Percentiles rank a stretch among this genome's conserved stretches.
Conservation (phyloP, 2,329 filamentous ascomycete species). For the Xylaria sp. region DNA sequence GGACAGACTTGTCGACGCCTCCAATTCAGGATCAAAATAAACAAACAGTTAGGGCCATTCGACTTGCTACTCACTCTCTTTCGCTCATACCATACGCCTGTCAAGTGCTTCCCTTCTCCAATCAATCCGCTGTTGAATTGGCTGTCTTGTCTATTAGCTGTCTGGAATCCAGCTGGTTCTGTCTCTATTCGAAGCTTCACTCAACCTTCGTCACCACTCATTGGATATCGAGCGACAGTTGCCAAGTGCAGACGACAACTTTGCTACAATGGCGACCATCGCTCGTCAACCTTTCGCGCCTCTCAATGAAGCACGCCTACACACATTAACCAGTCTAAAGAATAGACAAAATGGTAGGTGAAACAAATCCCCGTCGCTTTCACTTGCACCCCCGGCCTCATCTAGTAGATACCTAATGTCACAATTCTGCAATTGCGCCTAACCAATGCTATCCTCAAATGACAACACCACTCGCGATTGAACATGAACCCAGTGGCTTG, state of each 20-base stretch:
- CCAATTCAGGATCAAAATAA: constrained; percentile 43
- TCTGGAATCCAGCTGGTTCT: constrained; percentile 32
- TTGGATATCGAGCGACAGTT: constrained; percentile 31
- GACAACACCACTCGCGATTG: not conserved
- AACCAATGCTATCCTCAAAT: not conserved
- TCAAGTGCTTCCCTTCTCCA: constrained; percentile 31
- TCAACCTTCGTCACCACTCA: constrained; percentile 23
- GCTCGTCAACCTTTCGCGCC: constrained; percentile 80
- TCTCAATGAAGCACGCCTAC: constrained; percentile 74
- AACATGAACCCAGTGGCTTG: not conserved
- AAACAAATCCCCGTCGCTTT: constrained; percentile 10
- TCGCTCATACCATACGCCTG: constrained; percentile 14
- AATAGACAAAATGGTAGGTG: constrained; percentile 79
- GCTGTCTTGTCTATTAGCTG: constrained; percentile 19
- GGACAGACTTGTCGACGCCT: constrained; percentile 5
- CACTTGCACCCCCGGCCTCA: not conserved
- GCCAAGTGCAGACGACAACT: constrained; percentile 27
- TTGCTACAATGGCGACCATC: constrained; percentile 63
- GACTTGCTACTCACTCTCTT: constrained; percentile 2
- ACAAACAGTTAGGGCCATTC: constrained; percentile 42
- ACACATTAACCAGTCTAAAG: constrained; percentile 78
- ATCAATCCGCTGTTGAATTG: constrained; percentile 34
- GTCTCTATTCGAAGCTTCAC: constrained; percentile 28
- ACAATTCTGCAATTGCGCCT: not conserved
- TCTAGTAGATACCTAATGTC: not conserved